These are phyloP conservation scores for Kodamaea sp. DNA, from an alignment of 1,139 yeast genomes.

Conservation along the genomic window DNA sequence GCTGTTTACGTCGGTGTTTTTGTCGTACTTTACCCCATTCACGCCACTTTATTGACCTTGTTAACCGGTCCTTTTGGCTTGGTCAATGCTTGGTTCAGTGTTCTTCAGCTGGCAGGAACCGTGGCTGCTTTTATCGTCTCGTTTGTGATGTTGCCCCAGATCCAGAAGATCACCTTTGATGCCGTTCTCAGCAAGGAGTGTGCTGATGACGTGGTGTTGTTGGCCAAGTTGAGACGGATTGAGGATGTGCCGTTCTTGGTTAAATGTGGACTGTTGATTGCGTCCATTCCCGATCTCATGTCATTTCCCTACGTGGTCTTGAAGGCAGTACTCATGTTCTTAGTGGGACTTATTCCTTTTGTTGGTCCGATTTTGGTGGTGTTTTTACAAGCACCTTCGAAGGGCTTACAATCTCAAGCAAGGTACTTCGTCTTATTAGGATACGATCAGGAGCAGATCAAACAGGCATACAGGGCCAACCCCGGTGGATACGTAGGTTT, in stretches of 20 bases:
- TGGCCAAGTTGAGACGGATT: conserved; percentile 43
- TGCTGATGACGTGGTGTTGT: conserved; percentile 48
- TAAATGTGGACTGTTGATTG: conserved; percentile 24
- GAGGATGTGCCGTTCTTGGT: conserved; percentile 34
- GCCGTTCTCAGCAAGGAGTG: conserved; percentile 53
- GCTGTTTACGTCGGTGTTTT: conserved; percentile 42
- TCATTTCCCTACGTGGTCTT: conserved; percentile 25
- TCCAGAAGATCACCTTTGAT: conserved; percentile 59
- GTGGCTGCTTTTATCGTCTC: conserved; percentile 52
- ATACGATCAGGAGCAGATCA: conserved; percentile 42
- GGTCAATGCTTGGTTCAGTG: conserved; percentile 53
- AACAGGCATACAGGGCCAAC: conserved; percentile 26
- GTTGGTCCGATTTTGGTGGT: conserved; percentile 61
- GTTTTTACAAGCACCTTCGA: conserved; percentile 57
- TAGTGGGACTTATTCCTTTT: conserved; percentile 57
- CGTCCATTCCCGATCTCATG: conserved; percentile 26
- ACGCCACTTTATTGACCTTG: conserved; percentile 46
- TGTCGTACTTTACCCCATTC: conserved; percentile 47
- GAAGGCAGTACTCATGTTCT: conserved; percentile 31
- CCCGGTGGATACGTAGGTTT: conserved; percentile 46
- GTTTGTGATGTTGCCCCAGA: conserved; percentile 56
- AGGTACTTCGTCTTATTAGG: conserved; percentile 66
- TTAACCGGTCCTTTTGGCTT: conserved; percentile 58
- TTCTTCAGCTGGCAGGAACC: conserved; percentile 53
- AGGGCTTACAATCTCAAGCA: conserved; percentile 56